A percentile compares a stretch with the other conserved stretches of the same genome.
Evolutionary conservation across 371 early-diverging fungal genomes (phyloP).

Genomic region (Actinomortierella wolfii): DNA sequence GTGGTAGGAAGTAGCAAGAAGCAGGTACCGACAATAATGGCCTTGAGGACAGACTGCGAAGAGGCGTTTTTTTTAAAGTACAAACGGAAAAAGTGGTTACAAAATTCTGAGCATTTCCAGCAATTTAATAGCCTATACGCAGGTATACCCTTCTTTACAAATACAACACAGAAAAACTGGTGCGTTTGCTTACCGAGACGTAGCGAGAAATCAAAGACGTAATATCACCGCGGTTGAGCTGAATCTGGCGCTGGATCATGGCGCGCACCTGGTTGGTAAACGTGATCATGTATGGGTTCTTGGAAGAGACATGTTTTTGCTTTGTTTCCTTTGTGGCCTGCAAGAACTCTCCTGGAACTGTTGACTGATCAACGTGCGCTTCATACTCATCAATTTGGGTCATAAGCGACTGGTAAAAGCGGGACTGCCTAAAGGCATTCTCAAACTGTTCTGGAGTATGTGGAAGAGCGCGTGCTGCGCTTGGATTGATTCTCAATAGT

Average conservation of each 20-base stretch:
- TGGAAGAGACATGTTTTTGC: conserved; percentile 46
- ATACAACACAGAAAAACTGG: too few relatives aligned
- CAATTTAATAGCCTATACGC: too few relatives aligned
- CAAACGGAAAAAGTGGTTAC: background rate
- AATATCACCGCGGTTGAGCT: conserved; percentile 46
- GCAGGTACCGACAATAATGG: conserved; percentile 66
- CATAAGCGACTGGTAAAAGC: conserved; percentile 27
- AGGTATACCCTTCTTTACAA: too few relatives aligned
- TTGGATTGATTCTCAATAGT: conserved; percentile 40
- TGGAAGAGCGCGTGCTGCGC: conserved; percentile 51
- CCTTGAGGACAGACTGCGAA: conserved; percentile 52
- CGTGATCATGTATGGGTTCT: conserved; percentile 55
- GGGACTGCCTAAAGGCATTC: conserved; percentile 32
- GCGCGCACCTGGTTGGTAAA: conserved; percentile 55
- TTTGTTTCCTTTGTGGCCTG: conserved; percentile 50
- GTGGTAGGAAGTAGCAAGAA: conserved; percentile 57
- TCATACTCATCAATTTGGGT: conserved; percentile 39
- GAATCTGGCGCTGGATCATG: conserved; percentile 54
- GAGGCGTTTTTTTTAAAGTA: too few relatives aligned
- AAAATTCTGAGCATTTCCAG: too few relatives aligned
- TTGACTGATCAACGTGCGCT: conserved; percentile 12
- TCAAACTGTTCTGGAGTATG: conserved; percentile 46
- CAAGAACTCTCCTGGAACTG: conserved; percentile 47
- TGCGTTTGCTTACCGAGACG: conserved; percentile 42
- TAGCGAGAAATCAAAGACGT: conserved; percentile 53